Evolutionary conservation across 495 filamentous ascomycete genomes (phyloP).

Genomic region (Echria macrotheca): DNA sequence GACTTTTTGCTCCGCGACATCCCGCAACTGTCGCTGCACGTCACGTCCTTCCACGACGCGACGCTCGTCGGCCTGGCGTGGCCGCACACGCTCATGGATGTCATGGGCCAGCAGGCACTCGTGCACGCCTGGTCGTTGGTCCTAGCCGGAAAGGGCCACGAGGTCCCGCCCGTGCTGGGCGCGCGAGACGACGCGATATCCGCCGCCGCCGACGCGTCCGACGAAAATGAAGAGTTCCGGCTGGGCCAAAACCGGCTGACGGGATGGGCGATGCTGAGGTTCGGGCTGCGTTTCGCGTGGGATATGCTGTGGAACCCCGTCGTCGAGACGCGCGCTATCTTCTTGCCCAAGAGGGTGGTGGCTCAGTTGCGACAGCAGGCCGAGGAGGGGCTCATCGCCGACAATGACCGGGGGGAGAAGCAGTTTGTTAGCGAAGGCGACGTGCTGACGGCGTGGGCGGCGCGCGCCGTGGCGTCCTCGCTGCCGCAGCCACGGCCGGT

Average conservation of each 20-base stretch:
- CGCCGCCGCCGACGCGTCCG: conserved; percentile 3
- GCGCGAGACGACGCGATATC: conserved; percentile 28
- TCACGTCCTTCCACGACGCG: conserved; percentile 43
- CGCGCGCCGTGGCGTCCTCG: conserved; percentile 4
- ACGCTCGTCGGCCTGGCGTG: conserved; percentile 42
- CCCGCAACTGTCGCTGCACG: conserved; percentile 43
- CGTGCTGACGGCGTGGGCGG: conserved; percentile 31
- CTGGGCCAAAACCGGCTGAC: conserved; percentile 19
- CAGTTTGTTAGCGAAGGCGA: conserved; percentile 40
- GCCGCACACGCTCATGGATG: conserved; percentile 47
- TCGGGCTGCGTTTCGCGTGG: conserved; percentile 23
- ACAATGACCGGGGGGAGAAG: conserved; percentile 3
- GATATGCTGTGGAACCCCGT: conserved; percentile 21
- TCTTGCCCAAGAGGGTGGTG: conserved; percentile 7
- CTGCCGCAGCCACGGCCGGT: conserved; percentile 18
- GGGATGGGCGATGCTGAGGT: conserved; percentile 22
- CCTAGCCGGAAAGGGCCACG: conserved; percentile 33
- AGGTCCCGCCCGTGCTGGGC: conserved; percentile 33
- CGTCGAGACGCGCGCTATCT: conserved; percentile 9
- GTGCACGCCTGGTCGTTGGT: conserved; percentile 34
- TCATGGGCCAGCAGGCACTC: conserved; percentile 33
- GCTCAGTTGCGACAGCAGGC: conserved; percentile 6
- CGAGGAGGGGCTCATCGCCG: conserved; percentile 11
- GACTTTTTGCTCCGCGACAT: conserved; percentile 38
- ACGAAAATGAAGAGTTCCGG: conserved; percentile 15